Percentiles rank a stretch among this genome's conserved stretches.
phyloP scores from a whole-genome alignment of 768 basidiomycete genomes.

The Pulveroboletus frians region DNA sequence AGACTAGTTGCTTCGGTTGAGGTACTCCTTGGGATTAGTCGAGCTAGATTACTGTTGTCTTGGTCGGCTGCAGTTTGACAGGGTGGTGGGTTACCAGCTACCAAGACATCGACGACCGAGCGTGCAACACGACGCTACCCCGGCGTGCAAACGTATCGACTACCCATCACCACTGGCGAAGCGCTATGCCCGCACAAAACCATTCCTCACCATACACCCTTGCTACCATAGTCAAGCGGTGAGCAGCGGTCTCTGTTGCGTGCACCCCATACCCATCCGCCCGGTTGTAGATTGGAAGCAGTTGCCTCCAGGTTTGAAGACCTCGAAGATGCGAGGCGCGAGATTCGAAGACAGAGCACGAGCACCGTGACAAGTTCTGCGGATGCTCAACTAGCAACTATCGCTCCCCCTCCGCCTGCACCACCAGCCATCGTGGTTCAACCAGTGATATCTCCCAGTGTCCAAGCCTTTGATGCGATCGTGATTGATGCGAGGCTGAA shows the following conservation, averaged over 20 bases:
- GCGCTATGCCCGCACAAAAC: slow-evolving; percentile 32
- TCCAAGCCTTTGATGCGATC: slow-evolving; percentile 67
- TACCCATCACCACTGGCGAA: background rate
- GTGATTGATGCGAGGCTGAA: slow-evolving; percentile 71
- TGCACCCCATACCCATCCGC: background rate
- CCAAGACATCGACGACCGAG: background rate
- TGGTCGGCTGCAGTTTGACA: slow-evolving; percentile 10
- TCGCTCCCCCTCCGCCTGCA: slow-evolving; percentile 31
- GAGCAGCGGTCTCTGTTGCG: slow-evolving; percentile 16
- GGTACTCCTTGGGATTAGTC: background rate
- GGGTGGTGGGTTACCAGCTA: background rate
- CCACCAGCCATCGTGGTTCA: slow-evolving; percentile 35
- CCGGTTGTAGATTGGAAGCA: slow-evolving; percentile 70
- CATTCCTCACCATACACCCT: slow-evolving; percentile 60
- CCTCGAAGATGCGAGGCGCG: slow-evolving; percentile 52
- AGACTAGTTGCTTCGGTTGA: slow-evolving; percentile 7
- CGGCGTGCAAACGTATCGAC: background rate
- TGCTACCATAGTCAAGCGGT: slow-evolving; percentile 82
- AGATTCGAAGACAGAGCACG: slow-evolving; percentile 24
- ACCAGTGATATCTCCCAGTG: slow-evolving; percentile 49
- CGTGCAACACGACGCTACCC: background rate
- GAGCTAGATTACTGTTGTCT: background rate
- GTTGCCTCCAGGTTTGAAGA: slow-evolving; percentile 94
- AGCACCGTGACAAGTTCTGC: slow-evolving; percentile 28
- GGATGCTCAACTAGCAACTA: slow-evolving; percentile 23